Percentiles rank a stretch among this genome's conserved stretches.
phyloP scores from a whole-genome alignment of 2,329 filamentous ascomycete genomes.

The Fusarium chlamydosporum region DNA sequence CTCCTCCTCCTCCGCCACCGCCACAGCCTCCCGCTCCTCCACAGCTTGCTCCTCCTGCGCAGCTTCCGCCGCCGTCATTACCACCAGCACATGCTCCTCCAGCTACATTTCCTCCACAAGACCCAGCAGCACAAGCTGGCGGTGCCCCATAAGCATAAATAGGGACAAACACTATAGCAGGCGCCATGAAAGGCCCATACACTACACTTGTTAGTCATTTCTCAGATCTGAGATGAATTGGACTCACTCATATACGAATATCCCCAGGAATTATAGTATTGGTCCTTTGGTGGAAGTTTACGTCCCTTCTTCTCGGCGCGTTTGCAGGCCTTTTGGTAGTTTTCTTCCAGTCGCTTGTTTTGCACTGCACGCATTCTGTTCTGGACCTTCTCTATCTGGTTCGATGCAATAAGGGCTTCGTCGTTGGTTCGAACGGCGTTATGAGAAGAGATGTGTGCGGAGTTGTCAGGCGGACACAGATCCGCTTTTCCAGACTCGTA shows the following conservation, averaged over 20 bases:
- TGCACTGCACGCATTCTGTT: slow-evolving; percentile 38
- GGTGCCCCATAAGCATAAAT: slow-evolving; percentile 56
- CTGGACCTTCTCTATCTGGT: slow-evolving; percentile 18
- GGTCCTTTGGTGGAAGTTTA: slow-evolving; percentile 61
- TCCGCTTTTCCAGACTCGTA: slow-evolving; percentile 63
- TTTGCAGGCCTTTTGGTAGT: slow-evolving; percentile 68
- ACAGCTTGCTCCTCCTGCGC: slow-evolving; percentile 9
- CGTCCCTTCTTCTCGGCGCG: slow-evolving; percentile 66
- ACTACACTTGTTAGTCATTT: slow-evolving; percentile 37
- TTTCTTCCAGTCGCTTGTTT: slow-evolving; percentile 61
- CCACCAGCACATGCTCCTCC: slow-evolving; percentile 56
- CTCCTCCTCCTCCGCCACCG: neutral
- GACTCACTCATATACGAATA: slow-evolving; percentile 61
- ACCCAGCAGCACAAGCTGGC: slow-evolving; percentile 61
- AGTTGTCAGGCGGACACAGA: slow-evolving; percentile 68
- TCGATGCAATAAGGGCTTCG: slow-evolving; percentile 16
- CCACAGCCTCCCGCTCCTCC: neutral
- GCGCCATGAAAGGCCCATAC: slow-evolving; percentile 63
- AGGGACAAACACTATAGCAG: slow-evolving; percentile 59
- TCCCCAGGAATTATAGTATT: slow-evolving; percentile 69
- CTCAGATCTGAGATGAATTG: rapidly evolving
- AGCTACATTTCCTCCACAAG: slow-evolving; percentile 62
- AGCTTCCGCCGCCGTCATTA: slow-evolving; percentile 30
- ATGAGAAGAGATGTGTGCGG: slow-evolving; percentile 80
- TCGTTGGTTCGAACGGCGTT: slow-evolving; percentile 67